A percentile compares a stretch with the other conserved stretches of the same genome.
phyloP scores from a whole-genome alignment of 768 basidiomycete species.

The Fomitopsis pulvina region DNA sequence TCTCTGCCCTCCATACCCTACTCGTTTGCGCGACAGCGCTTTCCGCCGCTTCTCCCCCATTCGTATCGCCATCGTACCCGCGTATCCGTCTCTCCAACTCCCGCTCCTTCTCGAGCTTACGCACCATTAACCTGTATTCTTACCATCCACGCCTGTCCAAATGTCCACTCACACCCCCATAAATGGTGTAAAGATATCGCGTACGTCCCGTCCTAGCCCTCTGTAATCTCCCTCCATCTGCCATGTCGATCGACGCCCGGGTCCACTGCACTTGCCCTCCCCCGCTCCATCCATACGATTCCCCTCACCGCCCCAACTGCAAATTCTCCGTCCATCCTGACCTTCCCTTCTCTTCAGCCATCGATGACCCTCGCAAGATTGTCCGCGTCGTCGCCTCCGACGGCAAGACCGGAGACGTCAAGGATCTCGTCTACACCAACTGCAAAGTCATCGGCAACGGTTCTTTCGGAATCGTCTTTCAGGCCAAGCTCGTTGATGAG shows the following conservation, averaged over 20 bases:
- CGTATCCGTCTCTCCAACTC: neutral
- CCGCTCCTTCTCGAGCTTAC: constrained; percentile 8
- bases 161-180: constrained; percentile 79
- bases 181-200: constrained; percentile 83
- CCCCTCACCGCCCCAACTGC: constrained; percentile 6
- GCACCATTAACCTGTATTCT: constrained; percentile 17
- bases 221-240: constrained; percentile 19
- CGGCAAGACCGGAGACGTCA: constrained; percentile 86
- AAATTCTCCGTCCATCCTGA: constrained; percentile 12
- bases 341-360: constrained; percentile 38
- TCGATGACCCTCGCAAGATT: constrained; percentile 95
- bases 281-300: neutral
- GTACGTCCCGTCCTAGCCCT: constrained; percentile 40
- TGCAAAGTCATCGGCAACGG: constrained; percentile 99
- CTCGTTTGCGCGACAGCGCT: neutral
- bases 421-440: constrained; percentile 89
- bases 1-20: neutral
- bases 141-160: constrained; percentile 13
- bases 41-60: neutral
- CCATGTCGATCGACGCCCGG: neutral
- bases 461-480: constrained; percentile 98
- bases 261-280: neutral
- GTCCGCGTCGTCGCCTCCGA: constrained; percentile 93
- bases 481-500: constrained; percentile 75
- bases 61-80: neutral